Conservation (phyloP, 371 early-diverging fungal genomes). For the Apophysomyces elegans region DNA sequence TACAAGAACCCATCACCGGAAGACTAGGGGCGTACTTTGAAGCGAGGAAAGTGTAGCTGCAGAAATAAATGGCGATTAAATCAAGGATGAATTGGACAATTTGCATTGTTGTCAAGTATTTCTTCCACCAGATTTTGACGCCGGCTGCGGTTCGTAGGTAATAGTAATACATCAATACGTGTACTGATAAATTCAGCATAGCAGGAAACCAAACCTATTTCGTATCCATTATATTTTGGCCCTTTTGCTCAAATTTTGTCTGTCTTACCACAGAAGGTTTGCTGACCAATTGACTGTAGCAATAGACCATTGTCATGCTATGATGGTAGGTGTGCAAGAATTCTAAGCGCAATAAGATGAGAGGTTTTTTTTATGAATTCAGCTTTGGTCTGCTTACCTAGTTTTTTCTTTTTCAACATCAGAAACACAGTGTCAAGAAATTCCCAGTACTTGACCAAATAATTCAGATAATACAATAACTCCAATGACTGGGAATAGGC, state of each 20-base stretch:
- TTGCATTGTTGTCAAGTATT: conserved; percentile 79
- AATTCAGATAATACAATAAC: conserved; percentile 83
- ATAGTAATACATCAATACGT: conserved; percentile 83
- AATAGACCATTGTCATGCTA: conserved; percentile 77
- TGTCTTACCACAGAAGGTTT: conserved; percentile 66
- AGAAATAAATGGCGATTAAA: conserved; percentile 66
- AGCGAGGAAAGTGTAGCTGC: conserved; percentile 70
- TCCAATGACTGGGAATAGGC: conserved; percentile 79
- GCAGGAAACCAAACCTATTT: conserved; percentile 65
- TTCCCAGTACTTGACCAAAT: conserved; percentile 88
- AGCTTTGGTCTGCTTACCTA: conserved; percentile 9
- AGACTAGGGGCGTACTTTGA: conserved; percentile 53
- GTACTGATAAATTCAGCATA: conserved; percentile 73
- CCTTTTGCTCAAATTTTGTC: background rate
- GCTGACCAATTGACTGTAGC: conserved; percentile 73
- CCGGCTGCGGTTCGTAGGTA: conserved; percentile 74
- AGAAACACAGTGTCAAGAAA: conserved; percentile 51
- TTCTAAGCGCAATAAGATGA: conserved; percentile 26
- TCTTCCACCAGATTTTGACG: conserved; percentile 82
- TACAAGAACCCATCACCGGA: conserved; percentile 67
- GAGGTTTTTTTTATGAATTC: background rate
- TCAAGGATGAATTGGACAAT: conserved; percentile 82
- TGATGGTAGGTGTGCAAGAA: conserved; percentile 86
- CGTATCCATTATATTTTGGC: background rate
- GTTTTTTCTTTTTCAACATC: conserved; percentile 40